Conservation (phyloP, 2,329 filamentous ascomycete species). For the Trichoderma polysporum region DNA sequence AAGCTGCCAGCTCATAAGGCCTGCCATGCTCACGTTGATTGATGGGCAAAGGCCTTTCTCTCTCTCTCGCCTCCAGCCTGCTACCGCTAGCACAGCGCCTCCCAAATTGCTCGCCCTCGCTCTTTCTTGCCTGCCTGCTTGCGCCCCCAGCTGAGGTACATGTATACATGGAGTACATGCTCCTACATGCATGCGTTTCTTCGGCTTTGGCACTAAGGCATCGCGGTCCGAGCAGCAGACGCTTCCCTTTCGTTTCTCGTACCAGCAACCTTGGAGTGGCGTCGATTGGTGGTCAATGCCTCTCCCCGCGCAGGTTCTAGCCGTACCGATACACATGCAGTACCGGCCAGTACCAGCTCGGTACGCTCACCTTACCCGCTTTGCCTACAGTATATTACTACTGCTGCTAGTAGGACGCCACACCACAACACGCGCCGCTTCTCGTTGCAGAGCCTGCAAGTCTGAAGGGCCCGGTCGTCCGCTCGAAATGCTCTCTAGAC, state of each 20-base stretch:
- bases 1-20: not conserved
- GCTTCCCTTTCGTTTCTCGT: not conserved
- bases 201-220: constrained; percentile 14
- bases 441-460: constrained; percentile 1
- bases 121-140: constrained; percentile 5
- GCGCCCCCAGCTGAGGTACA: constrained; percentile 1
- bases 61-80: not conserved
- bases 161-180: not conserved
- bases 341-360: not conserved
- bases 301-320: constrained; percentile 1
- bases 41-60: not conserved
- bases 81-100: not conserved
- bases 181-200: constrained; percentile 12
- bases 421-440: not conserved
- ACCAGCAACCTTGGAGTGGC: not conserved
- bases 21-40: not conserved
- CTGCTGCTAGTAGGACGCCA: not conserved
- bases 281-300: not conserved
- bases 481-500: not conserved
- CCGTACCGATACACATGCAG: not conserved
- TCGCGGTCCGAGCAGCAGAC: constrained; percentile 8
- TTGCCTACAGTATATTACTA: not conserved
- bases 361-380: not conserved
- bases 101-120: not conserved
- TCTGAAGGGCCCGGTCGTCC: not conserved